phyloP scores from a whole-genome alignment of 1,284 basidiomycete species.

The Apiotrichum gracile region DNA sequence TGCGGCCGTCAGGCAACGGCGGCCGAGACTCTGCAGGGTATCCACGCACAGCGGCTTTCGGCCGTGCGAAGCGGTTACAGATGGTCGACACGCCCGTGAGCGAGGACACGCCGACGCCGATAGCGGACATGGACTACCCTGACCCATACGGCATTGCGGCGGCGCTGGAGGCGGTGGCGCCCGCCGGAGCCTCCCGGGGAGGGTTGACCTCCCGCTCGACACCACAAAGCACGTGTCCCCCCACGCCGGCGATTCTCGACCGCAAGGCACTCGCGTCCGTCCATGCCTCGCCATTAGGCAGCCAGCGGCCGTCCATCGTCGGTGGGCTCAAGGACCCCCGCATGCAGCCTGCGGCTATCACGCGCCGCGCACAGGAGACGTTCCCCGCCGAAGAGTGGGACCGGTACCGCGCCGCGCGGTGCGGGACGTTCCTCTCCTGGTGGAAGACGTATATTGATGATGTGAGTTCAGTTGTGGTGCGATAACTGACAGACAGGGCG shows the following conservation, averaged over 20 bases:
- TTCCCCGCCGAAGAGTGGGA: slow-evolving; percentile 10
- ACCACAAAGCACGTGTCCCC: slow-evolving; percentile 14
- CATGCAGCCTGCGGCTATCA: slow-evolving; percentile 4
- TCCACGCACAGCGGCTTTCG: not conserved
- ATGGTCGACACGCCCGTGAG: slow-evolving; percentile 9
- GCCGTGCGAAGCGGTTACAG: not conserved
- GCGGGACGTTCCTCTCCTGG: slow-evolving; percentile 25
- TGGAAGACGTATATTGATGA: slow-evolving; percentile 39
- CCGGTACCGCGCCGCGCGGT: slow-evolving; percentile 10
- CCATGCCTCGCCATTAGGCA: not conserved
- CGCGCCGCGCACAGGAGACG: slow-evolving; percentile 7
- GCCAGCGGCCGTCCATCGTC: slow-evolving; percentile 8
- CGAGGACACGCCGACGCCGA: slow-evolving; percentile 9
- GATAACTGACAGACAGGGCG: slow-evolving; percentile 25
- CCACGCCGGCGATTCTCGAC: slow-evolving; percentile 1
- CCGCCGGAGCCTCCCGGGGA: not conserved
- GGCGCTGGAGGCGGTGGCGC: slow-evolving; percentile 5
- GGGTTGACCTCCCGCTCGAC: slow-evolving; percentile 8
- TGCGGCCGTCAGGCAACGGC: too few relatives aligned
- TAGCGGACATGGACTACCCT: slow-evolving; percentile 19
- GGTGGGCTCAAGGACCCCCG: slow-evolving; percentile 1
- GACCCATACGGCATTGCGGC: slow-evolving; percentile 28
- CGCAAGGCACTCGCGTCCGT: not conserved
- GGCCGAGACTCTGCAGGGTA: too few relatives aligned
- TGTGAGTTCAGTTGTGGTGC: slow-evolving; percentile 22